Conservation (phyloP, 1,139 yeast species). For the Hemisphaericaspora xylanilytica region DNA sequence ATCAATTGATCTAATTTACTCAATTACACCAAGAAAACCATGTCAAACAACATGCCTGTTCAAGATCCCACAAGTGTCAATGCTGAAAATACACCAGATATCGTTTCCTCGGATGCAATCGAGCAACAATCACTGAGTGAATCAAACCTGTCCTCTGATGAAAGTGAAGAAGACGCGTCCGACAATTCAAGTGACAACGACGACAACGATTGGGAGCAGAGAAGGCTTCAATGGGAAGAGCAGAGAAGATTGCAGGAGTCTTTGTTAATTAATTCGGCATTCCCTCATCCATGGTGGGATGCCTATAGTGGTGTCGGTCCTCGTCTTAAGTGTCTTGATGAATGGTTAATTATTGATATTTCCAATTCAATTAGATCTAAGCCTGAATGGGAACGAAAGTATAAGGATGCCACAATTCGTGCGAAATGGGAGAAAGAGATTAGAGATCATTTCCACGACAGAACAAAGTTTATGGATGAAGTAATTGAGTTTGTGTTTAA, state of each 20-base stretch:
- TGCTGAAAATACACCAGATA: not conserved
- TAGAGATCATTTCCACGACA: constrained; percentile 15
- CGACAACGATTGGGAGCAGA: constrained; percentile 6
- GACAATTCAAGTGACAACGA: no score
- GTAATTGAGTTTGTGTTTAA: constrained; percentile 23
- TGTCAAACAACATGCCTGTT: not conserved
- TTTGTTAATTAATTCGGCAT: constrained; percentile 9
- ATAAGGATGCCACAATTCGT: constrained; percentile 23
- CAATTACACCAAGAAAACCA: no score
- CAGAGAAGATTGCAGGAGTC: constrained; percentile 8
- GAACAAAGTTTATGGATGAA: constrained; percentile 16
- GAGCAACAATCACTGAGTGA: not conserved
- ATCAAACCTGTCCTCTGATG: not conserved
- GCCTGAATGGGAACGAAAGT: constrained; percentile 33
- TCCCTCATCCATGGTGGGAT: constrained; percentile 15
- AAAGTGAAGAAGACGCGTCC: not conserved
- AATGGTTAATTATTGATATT: constrained; percentile 24
- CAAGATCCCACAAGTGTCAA: not conserved
- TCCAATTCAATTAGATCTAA: constrained; percentile 27
- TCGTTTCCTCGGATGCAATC: not conserved
- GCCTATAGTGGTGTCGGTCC: constrained; percentile 18
- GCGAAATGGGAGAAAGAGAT: constrained; percentile 34
- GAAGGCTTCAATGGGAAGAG: constrained; percentile 6
- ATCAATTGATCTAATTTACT: no score
- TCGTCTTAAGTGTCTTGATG: constrained; percentile 20